phyloP scores from a whole-genome alignment of 1,139 yeast genomes.

The Scheffersomyces cryptocercus region DNA sequence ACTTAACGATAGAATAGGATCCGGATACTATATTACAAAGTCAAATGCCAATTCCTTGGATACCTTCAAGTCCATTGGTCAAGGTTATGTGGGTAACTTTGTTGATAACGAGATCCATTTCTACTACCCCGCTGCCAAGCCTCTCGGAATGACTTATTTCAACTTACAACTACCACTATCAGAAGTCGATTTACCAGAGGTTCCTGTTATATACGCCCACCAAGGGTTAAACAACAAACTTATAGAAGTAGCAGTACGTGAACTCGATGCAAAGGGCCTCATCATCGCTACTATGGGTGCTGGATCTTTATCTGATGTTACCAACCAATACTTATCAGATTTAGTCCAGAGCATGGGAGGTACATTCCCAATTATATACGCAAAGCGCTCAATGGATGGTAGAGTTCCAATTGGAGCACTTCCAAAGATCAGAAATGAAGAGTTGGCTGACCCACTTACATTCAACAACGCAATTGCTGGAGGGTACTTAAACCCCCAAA shows the following conservation, averaged over 20 bases:
- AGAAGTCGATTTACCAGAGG: slow-evolving; percentile 39
- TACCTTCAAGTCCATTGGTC: slow-evolving; percentile 67
- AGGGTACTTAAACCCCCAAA: slow-evolving; percentile 70
- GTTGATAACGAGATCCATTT: slow-evolving; percentile 66
- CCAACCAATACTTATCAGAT: slow-evolving; percentile 42
- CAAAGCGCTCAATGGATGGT: slow-evolving; percentile 69
- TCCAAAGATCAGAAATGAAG: slow-evolving; percentile 31
- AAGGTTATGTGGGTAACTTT: slow-evolving; percentile 69
- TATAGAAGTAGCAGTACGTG: slow-evolving; percentile 43
- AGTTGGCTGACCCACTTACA: slow-evolving; percentile 3
- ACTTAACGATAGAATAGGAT: slow-evolving; percentile 64
- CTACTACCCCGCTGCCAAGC: slow-evolving; percentile 63
- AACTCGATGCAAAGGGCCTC: slow-evolving; percentile 50
- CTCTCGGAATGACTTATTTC: slow-evolving; percentile 51
- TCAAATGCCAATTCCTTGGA: slow-evolving; percentile 70
- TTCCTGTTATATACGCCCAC: slow-evolving; percentile 57
- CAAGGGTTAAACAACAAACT: slow-evolving; percentile 57
- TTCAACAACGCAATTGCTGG: slow-evolving; percentile 50
- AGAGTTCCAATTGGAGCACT: slow-evolving; percentile 54
- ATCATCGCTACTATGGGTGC: slow-evolving; percentile 74
- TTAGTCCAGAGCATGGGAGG: slow-evolving; percentile 23
- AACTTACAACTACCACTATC: slow-evolving; percentile 23
- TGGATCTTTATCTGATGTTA: slow-evolving; percentile 57
- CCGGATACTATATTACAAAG: slow-evolving; percentile 70
- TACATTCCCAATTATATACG: slow-evolving; percentile 57